phyloP scores from a whole-genome alignment of 2,329 filamentous ascomycete species.

The Arthrobotrys megalospora region DNA sequence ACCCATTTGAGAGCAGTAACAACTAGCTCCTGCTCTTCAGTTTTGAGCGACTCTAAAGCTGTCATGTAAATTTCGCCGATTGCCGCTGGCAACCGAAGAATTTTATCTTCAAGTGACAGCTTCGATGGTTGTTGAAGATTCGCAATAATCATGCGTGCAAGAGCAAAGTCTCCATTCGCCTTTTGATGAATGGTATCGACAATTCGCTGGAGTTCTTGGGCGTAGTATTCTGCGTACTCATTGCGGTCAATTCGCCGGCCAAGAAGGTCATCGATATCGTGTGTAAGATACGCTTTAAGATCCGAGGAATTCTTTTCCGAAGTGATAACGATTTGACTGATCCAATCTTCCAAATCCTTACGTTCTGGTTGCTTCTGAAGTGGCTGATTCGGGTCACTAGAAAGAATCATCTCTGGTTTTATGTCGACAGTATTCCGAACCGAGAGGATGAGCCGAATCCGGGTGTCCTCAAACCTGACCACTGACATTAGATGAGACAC shows the following conservation, averaged over 20 bases:
- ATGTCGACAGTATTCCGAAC: slow-evolving; percentile 9
- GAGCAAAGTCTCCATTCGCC: slow-evolving; percentile 37
- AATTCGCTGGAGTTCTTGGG: slow-evolving; percentile 15
- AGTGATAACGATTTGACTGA: slow-evolving; percentile 4
- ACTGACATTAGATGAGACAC: neutral
- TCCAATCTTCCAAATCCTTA: neutral
- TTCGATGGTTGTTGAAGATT: slow-evolving; percentile 42
- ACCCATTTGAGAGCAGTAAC: slow-evolving; percentile 33
- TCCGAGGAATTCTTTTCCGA: slow-evolving; percentile 28
- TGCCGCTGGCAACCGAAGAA: slow-evolving; percentile 18
- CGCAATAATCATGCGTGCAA: slow-evolving; percentile 26
- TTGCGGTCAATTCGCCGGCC: slow-evolving; percentile 17
- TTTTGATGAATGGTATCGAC: slow-evolving; percentile 28
- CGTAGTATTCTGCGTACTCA: slow-evolving; percentile 3
- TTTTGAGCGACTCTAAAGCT: slow-evolving; percentile 12
- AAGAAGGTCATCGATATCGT: slow-evolving; percentile 12
- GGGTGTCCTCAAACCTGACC: neutral
- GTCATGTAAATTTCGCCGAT: slow-evolving; percentile 42
- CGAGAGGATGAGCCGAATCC: slow-evolving; percentile 10
- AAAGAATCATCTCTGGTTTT: neutral
- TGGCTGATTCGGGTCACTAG: neutral
- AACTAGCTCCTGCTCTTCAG: slow-evolving; percentile 39
- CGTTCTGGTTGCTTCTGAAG: neutral
- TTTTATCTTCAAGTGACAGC: slow-evolving; percentile 9
- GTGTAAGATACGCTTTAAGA: slow-evolving; percentile 21